phyloP scores from a whole-genome alignment of 2,329 filamentous ascomycete genomes.

The Nothophaeocryptopus gaeumannii region DNA sequence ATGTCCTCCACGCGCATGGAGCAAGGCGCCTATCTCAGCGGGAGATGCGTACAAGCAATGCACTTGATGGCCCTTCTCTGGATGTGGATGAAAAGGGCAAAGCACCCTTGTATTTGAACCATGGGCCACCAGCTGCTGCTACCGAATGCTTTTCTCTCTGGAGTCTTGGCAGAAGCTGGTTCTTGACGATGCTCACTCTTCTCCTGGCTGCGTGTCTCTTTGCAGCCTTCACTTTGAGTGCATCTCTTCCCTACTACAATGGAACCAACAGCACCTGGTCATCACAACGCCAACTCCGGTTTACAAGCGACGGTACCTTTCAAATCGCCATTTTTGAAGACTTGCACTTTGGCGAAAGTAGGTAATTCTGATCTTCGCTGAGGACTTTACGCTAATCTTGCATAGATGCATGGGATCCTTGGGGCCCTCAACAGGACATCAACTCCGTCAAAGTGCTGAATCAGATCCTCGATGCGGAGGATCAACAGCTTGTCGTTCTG shows the following conservation, averaged over 20 bases:
- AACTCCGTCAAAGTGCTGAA: conserved; percentile 58
- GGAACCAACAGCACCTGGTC: neutral
- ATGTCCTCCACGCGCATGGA: neutral
- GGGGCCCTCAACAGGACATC: conserved; percentile 51
- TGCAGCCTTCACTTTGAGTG: neutral
- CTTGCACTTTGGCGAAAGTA: conserved; percentile 65
- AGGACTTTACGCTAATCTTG: conserved; percentile 43
- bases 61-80: too few species aligned
- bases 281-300: conserved; percentile 20
- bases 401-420: conserved; percentile 33
- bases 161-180: neutral
- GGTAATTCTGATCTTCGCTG: neutral
- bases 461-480: conserved; percentile 56
- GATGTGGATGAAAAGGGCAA: neutral
- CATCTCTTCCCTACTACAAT: neutral
- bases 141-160: neutral
- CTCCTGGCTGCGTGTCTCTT: neutral
- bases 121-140: neutral
- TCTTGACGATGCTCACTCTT: neutral
- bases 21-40: too few species aligned
- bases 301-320: conserved; percentile 40
- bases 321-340: conserved; percentile 63
- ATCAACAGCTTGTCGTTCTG: conserved; percentile 57
- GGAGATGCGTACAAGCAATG: too few species aligned
- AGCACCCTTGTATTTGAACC: neutral